A percentile compares a stretch with the other conserved stretches of the same genome.
These are phyloP conservation scores for Akanthomyces uredinophilus DNA, from an alignment of 2,329 filamentous ascomycete species.

Conservation along the genomic window DNA sequence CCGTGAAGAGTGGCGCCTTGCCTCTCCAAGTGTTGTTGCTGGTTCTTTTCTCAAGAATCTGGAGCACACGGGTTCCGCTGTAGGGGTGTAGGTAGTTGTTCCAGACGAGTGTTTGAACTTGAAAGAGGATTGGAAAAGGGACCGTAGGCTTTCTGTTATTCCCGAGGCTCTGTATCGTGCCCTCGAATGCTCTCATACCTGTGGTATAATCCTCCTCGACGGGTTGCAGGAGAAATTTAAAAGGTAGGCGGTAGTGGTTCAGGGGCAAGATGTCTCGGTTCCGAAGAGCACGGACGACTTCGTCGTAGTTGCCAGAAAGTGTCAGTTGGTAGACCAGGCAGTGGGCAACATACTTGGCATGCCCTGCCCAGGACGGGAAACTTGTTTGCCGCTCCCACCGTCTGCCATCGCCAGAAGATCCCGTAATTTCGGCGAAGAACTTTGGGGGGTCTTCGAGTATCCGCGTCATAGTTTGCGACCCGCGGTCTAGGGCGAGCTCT, in stretches of 20 bases:
- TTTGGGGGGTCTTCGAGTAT: slow-evolving; percentile 48
- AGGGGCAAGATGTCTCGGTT: slow-evolving; percentile 22
- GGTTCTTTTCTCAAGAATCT: slow-evolving; percentile 33
- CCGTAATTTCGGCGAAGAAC: slow-evolving; percentile 34
- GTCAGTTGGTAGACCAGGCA: slow-evolving; percentile 42
- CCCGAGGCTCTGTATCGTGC: slow-evolving; percentile 22
- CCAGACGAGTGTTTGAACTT: slow-evolving; percentile 57
- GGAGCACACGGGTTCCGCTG: slow-evolving; percentile 43
- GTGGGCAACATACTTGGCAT: slow-evolving; percentile 32
- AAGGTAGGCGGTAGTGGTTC: slow-evolving; percentile 19
- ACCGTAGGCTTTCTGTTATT: slow-evolving; percentile 23
- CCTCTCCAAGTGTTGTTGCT: slow-evolving; percentile 20
- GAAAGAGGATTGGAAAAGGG: slow-evolving; percentile 54
- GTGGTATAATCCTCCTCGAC: slow-evolving; percentile 20
- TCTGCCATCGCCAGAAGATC: background rate
- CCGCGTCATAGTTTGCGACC: slow-evolving; percentile 38
- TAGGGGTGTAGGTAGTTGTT: slow-evolving; percentile 58
- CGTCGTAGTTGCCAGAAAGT: slow-evolving; percentile 23
- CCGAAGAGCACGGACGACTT: slow-evolving; percentile 20
- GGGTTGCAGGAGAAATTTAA: slow-evolving; percentile 3
- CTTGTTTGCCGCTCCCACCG: slow-evolving; percentile 26
- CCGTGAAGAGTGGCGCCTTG: slow-evolving; percentile 38
- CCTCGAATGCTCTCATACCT: slow-evolving; percentile 29
- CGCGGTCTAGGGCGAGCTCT: slow-evolving; percentile 36
- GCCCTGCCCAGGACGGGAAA: slow-evolving; percentile 23